Base-by-base conservation (phyloP, 1,139 yeast genomes). In the Hyphopichia khmerensis region DNA sequence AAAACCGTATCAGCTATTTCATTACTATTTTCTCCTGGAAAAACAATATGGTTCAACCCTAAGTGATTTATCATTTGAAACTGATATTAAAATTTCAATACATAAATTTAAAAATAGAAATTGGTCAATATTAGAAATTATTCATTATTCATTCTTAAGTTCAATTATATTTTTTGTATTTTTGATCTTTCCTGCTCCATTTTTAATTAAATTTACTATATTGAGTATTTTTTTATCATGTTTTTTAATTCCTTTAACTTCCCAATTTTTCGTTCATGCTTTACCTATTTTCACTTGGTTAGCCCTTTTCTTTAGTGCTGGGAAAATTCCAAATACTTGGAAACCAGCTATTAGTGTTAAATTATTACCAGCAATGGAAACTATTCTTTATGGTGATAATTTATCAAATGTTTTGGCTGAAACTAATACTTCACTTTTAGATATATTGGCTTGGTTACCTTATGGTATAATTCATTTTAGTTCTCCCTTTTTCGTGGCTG, bases 381-480 rank as follows among this genome's bases (percentile, higher is more conserved):
- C 97, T 30, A 87, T 93, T 46, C 72, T 93, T 49, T 93, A 89
- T 58, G 99, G 99, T 41, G 98, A 93, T 57, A 89, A 93, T 63
- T 75, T 95, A 56, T 84, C 95, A 42, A 89, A 87, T 56, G 84
- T 93, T 31, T 75, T 93, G 55, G 95, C 98, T 2, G 79, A 95
- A 3, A 71, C 82, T 16, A 84, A 88, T 27, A 79, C 76, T 49
- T 63, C 86, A 2, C 56, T 82, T 6, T 72, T 90, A 44, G 99
- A 93, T 60, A 71, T 93, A 21, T 59, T 89, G 40, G 97, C 98
- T 8, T 93, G 98, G 98, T 65, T 95, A 42, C 99, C 99, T 2
- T 93, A 93, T 62, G 99, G 99, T 5, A 62, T 93, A 21, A 75
- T 88, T 50, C 99, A 93, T 67, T 95, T 89, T 58, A 81, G 87